A percentile compares a stretch with the other conserved stretches of the same genome.
Evolutionary conservation across 2,329 filamentous ascomycete species (phyloP).

Genomic region (Lizonia empirigonia): DNA sequence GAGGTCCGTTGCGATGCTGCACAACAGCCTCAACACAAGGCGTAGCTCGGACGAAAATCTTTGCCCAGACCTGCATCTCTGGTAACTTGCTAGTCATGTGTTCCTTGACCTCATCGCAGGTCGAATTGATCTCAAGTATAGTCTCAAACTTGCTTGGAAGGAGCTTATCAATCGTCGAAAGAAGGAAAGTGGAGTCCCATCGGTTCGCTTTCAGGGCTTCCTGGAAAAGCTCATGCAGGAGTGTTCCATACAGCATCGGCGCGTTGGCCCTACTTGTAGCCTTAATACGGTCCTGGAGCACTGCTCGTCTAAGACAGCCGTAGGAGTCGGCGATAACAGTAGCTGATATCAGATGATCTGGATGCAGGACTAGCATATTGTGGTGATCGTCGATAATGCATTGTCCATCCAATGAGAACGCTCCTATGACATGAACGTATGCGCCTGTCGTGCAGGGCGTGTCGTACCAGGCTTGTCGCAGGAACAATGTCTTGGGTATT

Average conservation of each 20-base stretch:
- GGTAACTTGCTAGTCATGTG: slow-evolving; percentile 83
- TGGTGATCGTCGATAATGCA: slow-evolving; percentile 82
- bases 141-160: slow-evolving; percentile 84
- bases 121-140: slow-evolving; percentile 83
- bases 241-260: slow-evolving; percentile 87
- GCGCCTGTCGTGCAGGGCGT: slow-evolving; percentile 75
- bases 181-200: slow-evolving; percentile 76
- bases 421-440: slow-evolving; percentile 85
- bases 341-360: slow-evolving; percentile 92
- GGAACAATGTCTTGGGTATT: slow-evolving; percentile 68
- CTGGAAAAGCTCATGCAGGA: slow-evolving; percentile 95
- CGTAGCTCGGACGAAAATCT: slow-evolving; percentile 73
- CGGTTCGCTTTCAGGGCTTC: slow-evolving; percentile 81
- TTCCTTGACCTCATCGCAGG: slow-evolving; percentile 72
- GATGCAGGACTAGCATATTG: slow-evolving; percentile 89
- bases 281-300: slow-evolving; percentile 93
- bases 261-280: slow-evolving; percentile 80
- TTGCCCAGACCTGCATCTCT: slow-evolving; percentile 82
- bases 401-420: slow-evolving; percentile 70
- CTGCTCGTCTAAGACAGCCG: slow-evolving; percentile 84
- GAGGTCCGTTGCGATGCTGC: slow-evolving; percentile 77
- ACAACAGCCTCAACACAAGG: slow-evolving; percentile 76
- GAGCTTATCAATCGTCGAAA: slow-evolving; percentile 68
- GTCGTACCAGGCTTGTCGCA: slow-evolving; percentile 86
- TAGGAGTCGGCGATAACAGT: slow-evolving; percentile 98